phyloP scores from a whole-genome alignment of 129 eudicot genomes.

The Artemisia tridentata region DNA sequence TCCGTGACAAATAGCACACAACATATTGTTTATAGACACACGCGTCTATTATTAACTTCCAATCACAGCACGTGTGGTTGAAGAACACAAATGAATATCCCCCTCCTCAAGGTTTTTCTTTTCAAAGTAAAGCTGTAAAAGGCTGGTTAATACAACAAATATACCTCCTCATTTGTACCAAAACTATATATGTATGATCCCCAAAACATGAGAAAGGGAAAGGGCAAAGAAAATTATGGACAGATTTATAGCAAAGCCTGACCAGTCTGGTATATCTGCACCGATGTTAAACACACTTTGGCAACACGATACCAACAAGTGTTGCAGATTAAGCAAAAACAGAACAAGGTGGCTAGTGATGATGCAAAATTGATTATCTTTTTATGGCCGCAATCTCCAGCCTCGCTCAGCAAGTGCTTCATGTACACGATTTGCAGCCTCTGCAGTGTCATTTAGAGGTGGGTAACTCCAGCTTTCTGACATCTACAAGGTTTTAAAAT shows the following conservation, averaged over 20 bases:
- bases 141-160: constrained; percentile 26
- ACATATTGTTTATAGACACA: constrained; percentile 10
- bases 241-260: constrained; percentile 19
- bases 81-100: constrained; percentile 27
- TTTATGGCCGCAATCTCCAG: constrained; percentile 77
- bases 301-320: neutral
- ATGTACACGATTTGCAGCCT: constrained; percentile 76
- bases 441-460: constrained; percentile 87
- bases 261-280: constrained; percentile 28
- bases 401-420: constrained; percentile 92
- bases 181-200: constrained; percentile 33
- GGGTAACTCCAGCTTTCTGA: constrained; percentile 98
- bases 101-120: constrained; percentile 34
- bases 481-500: constrained; percentile 44
- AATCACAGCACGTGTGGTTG: constrained; percentile 11
- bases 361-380: neutral
- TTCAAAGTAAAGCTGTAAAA: constrained; percentile 26
- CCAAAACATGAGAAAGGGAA: constrained; percentile 5
- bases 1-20: neutral
- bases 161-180: constrained; percentile 24
- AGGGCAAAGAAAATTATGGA: constrained; percentile 13
- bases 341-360: neutral
- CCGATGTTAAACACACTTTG: constrained; percentile 5
- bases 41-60: constrained; percentile 20
- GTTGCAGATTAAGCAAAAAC: constrained; percentile 23